Base-by-base conservation (phyloP, 2,329 filamentous ascomycete species). In the Fusarium anthophilum region DNA sequence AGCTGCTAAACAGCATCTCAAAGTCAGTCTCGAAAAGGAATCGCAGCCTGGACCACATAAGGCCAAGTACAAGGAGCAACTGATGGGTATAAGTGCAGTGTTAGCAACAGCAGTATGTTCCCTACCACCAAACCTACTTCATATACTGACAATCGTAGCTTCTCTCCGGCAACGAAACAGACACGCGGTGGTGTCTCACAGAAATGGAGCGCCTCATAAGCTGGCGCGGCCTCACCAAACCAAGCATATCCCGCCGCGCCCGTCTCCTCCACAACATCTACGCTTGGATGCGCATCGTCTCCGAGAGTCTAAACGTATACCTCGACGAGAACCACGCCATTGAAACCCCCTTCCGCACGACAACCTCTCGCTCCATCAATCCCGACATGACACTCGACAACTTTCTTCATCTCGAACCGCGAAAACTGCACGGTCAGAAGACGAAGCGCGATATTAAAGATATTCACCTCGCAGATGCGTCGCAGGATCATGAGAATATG, bases 221-320 rank as follows among this genome's bases (percentile, higher is more conserved):
- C n/a, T 63, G 61, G 63, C 70, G 74, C 22, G 74, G 74, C 3
- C 53, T 76, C 12, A 70, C 70, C 1, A 76, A 76, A 24, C 74
- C 63, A 9, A 63, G 59, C 2, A 75, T 76, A 43, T 76, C 74
- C 17, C 74, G 74, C 3, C 72, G 74, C 26, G 74, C 74, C 2
- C 72, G 74, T 1, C 30, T 76, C 1, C 53, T 76, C 0, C 74
- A 76, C 47, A 76, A 77, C 43, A 72, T 77, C 14, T 76, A 76
- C 38, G 74, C 74, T 39, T 76, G 74, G 74, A 76, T 77, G 72
- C 74, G 74, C 35, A 77, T 76, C 28, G 74, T 76, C 3, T 77
- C 74, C 0, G 74, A 76, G 28, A 75, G 72, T 35, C 69, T 76
- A 1, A 70, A 77, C 30, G 72, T 76, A 15, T 63, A 69, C 1